Percentiles rank a stretch among this genome's conserved stretches.
These are phyloP conservation scores for Pseudogymnoascus sp. DNA, from an alignment of 2,329 filamentous ascomycete genomes.

Conservation along the genomic window DNA sequence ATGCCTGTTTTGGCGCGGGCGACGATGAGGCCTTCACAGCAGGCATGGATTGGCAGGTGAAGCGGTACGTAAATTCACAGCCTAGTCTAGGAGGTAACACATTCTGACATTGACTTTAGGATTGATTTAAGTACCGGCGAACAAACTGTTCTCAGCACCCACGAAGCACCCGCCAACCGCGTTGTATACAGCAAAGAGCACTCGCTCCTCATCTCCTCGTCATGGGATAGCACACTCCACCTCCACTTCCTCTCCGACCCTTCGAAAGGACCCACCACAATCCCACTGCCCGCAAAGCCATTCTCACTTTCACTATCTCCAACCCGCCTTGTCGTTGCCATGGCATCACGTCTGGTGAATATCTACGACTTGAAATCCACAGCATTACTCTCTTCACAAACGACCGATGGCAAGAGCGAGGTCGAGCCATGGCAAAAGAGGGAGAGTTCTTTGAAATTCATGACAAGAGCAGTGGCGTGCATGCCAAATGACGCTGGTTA, in stretches of 20 bases:
- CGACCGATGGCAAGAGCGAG: conserved; percentile 37
- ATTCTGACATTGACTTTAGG: conserved; percentile 29
- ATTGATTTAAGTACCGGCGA: conserved; percentile 68
- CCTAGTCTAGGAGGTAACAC: neutral
- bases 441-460: conserved; percentile 92
- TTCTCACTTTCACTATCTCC: conserved; percentile 75
- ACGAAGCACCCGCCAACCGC: conserved; percentile 71
- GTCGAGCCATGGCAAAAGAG: conserved; percentile 85
- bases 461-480: conserved; percentile 85
- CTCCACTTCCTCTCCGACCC: conserved; percentile 60
- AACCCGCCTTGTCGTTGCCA: conserved; percentile 85
- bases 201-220: conserved; percentile 76
- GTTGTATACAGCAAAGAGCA: conserved; percentile 75
- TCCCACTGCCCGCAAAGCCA: conserved; percentile 76
- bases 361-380: conserved; percentile 84
- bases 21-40: conserved; percentile 80
- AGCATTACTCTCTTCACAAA: conserved; percentile 45
- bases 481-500: conserved; percentile 97
- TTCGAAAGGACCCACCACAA: conserved; percentile 50
- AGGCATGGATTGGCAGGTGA: conserved; percentile 81
- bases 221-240: conserved; percentile 89
- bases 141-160: conserved; percentile 69
- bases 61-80: conserved; percentile 44
- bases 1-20: conserved; percentile 81
- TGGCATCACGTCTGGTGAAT: conserved; percentile 87